Evolutionary conservation across 2,329 filamentous ascomycete species (phyloP), one percentile per base, ranked within the genome.

Genomic region (Aspergillus ochraceoroseus): DNA sequence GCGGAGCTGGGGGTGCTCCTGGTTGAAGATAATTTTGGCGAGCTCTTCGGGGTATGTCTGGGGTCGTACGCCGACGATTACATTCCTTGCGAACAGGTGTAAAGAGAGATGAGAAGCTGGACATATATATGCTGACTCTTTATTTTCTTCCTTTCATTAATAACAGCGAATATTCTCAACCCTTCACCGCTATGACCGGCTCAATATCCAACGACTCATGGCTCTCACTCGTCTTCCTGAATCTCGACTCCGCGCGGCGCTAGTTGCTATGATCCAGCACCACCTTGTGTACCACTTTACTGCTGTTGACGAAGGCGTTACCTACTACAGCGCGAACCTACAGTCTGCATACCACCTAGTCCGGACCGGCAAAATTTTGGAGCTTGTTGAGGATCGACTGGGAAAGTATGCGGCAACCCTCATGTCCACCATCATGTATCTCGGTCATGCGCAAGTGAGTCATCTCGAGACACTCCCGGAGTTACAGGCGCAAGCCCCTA

Each of bases 1-100:
- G 80, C 84, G 59, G 87, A 95, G 77, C 85, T 96, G 61, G 95
- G 87, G 73, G 79, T 83, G 71, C 80, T 94, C 62, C 77, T 95
- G 49, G 83, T 96, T 49, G 82, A 88, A 61, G 88, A 95, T 63
- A 76, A 86, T 44, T 90, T 92, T 65, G 92, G 92, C 61, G 86
- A 94, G 70, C 80, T 96, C 44, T 87, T 88, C 48, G 87, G 87
- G 62, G 90, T 95, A 84, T 58, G 83, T 71, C 31, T 45, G 17
- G n/a, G 8, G 18, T 17, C 18, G 12, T n/a, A n/a, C n/a, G n/a
- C n/a, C n/a, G n/a, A n/a, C n/a, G n/a, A n/a, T n/a, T n/a, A n/a
- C n/a, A n/a, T n/a, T n/a, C n/a, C n/a, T n/a, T n/a, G n/a, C n/a
- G n/a, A n/a, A n/a, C n/a, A n/a, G n/a, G n/a, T n/a, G n/a, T n/a